These are phyloP conservation scores for Geotrichum bryndzae DNA, from an alignment of 1,139 yeast genomes.

Conservation along the genomic window DNA sequence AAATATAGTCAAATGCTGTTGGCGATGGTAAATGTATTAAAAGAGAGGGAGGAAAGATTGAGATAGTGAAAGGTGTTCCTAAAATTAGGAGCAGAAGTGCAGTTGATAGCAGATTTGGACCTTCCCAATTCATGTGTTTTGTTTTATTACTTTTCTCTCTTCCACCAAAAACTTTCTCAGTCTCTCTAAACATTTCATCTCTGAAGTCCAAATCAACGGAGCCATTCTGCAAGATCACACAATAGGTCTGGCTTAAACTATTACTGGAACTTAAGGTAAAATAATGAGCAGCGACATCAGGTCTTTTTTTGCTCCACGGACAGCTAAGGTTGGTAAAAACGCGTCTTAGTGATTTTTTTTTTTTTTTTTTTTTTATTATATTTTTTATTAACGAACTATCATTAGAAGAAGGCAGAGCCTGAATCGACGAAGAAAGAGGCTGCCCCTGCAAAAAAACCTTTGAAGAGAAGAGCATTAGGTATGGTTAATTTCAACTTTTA, in stretches of 20 bases:
- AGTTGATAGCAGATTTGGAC: background rate
- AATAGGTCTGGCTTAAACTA: background rate
- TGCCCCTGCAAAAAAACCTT: background rate
- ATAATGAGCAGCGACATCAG: conserved; percentile 14
- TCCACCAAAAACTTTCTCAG: background rate
- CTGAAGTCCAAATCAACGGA: background rate
- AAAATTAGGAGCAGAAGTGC: background rate
- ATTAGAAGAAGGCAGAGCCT: background rate
- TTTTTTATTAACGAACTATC: background rate
- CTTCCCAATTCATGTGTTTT: background rate
- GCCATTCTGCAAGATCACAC: background rate
- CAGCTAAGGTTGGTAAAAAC: conserved; percentile 8
- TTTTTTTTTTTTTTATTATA: background rate
- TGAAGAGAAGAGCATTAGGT: conserved; percentile 15
- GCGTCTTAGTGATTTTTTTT: background rate
- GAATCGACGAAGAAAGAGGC: conserved; percentile 7
- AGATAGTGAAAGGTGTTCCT: background rate
- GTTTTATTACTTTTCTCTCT: background rate
- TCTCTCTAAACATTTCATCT: background rate
- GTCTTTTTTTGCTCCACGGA: conserved; percentile 11
- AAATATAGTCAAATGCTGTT: background rate
- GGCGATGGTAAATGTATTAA: conserved; percentile 9
- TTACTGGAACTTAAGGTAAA: background rate
- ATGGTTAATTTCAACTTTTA: background rate
- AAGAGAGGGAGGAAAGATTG: conserved; percentile 4